Evolutionary conservation across 345 rosid genomes (phyloP).

Genomic region (Anacardium occidentale): DNA sequence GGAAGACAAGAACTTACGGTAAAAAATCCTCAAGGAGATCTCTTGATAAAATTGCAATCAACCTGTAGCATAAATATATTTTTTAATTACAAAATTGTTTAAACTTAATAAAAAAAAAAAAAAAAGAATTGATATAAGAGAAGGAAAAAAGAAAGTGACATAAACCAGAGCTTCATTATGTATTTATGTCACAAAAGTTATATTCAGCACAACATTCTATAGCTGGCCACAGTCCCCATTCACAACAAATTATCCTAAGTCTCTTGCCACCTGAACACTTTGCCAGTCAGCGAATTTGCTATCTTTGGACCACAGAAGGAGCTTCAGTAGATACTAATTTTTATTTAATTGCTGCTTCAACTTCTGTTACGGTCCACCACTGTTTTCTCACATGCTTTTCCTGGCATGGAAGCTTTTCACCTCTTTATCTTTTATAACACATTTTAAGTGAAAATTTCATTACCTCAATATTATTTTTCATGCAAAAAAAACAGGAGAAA

Average conservation of each 20-base stretch:
- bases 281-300: neutral
- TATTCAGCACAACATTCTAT: neutral
- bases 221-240: neutral
- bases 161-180: neutral
- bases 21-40: constrained; percentile 73
- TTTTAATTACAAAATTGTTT: neutral
- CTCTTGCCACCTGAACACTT: neutral
- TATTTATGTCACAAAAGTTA: neutral
- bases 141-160: neutral
- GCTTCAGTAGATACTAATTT: neutral
- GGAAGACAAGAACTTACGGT: constrained; percentile 53
- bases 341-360: no score
- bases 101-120: neutral
- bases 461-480: neutral
- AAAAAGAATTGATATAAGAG: neutral
- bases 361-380: neutral
- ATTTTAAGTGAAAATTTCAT: neutral
- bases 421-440: neutral
- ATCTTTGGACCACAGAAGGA: neutral
- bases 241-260: neutral
- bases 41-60: constrained; percentile 81
- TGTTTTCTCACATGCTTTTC: neutral
- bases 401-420: neutral
- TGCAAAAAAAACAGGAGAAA: neutral
- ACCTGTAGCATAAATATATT: constrained; percentile 40